Conservation (phyloP, 1,284 basidiomycete genomes). For the Apiotrichum akiyoshidainum region DNA sequence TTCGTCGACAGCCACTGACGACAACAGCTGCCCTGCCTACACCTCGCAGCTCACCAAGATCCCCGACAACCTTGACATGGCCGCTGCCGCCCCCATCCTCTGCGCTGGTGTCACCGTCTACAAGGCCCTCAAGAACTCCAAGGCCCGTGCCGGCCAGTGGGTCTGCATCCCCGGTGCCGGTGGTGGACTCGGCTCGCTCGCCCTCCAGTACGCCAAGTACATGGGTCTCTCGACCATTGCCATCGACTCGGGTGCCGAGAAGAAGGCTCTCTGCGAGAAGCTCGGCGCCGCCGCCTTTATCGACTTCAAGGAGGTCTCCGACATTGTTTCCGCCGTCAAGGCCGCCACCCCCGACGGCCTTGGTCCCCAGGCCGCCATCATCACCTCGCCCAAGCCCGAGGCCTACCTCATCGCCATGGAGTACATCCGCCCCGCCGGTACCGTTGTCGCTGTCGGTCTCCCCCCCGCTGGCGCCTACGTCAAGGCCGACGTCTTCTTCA, state of each 20-base stretch:
- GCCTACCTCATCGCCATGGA: slow-evolving; percentile 69
- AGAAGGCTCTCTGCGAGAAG: slow-evolving; percentile 63
- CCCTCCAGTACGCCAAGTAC: slow-evolving; percentile 70
- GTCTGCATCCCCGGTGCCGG: slow-evolving; percentile 61
- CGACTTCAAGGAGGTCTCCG: slow-evolving; percentile 62
- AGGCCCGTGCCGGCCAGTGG: slow-evolving; percentile 71
- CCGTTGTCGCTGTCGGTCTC: slow-evolving; percentile 71
- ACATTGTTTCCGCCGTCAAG: slow-evolving; percentile 46
- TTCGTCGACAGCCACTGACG: slow-evolving; percentile 1
- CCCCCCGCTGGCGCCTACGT: slow-evolving; percentile 57
- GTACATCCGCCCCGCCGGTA: slow-evolving; percentile 63
- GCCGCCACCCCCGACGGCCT: slow-evolving; percentile 62
- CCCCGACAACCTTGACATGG: slow-evolving; percentile 63
- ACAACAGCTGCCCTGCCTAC: slow-evolving; percentile 50
- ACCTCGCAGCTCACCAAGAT: slow-evolving; percentile 71
- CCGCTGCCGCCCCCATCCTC: slow-evolving; percentile 73
- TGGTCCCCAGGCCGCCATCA: slow-evolving; percentile 71
- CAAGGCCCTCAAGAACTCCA: slow-evolving; percentile 74
- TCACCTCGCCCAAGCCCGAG: slow-evolving; percentile 56
- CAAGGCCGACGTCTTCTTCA: slow-evolving; percentile 64
- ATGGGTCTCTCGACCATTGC: slow-evolving; percentile 77
- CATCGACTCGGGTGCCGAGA: slow-evolving; percentile 70
- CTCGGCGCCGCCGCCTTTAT: slow-evolving; percentile 77
- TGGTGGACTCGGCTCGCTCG: slow-evolving; percentile 55
- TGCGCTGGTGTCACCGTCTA: slow-evolving; percentile 66